These are phyloP conservation scores for Aschersonia sp. DNA, from an alignment of 2,329 filamentous ascomycete species.

Conservation along the genomic window DNA sequence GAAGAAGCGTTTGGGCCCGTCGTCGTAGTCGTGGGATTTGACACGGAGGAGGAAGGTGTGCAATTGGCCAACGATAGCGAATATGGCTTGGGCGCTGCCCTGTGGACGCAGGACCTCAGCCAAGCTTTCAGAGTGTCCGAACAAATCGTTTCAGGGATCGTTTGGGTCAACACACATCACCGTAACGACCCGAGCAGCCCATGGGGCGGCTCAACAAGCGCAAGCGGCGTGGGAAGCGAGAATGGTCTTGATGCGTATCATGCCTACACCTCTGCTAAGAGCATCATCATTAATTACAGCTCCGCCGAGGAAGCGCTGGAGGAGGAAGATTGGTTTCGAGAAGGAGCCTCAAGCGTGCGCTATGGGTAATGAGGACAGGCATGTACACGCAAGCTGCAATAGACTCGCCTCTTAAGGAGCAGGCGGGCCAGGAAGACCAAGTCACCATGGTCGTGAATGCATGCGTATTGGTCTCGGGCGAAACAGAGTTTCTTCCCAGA, in stretches of 20 bases:
- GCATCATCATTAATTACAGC: slow-evolving; percentile 57
- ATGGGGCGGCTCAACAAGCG: slow-evolving; percentile 12
- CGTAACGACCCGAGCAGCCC: slow-evolving; percentile 1
- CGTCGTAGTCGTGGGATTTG: slow-evolving; percentile 61
- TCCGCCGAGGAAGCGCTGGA: slow-evolving; percentile 33
- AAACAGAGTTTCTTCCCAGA: no score
- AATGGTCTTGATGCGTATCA: slow-evolving; percentile 53
- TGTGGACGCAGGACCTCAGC: slow-evolving; percentile 66
- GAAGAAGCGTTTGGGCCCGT: slow-evolving; percentile 80
- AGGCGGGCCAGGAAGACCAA: no score
- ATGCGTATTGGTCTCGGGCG: no score
- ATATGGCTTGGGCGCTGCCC: slow-evolving; percentile 63
- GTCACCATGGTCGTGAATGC: no score
- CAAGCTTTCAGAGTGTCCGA: slow-evolving; percentile 64
- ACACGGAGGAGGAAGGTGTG: slow-evolving; percentile 57
- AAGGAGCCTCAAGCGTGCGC: slow-evolving; percentile 35
- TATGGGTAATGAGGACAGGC: slow-evolving; percentile 11
- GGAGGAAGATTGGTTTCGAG: slow-evolving; percentile 55
- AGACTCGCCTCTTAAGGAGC: no score
- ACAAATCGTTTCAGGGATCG: slow-evolving; percentile 49
- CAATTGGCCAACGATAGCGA: slow-evolving; percentile 57
- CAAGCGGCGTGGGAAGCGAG: slow-evolving; percentile 57
- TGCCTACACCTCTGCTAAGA: slow-evolving; percentile 46
- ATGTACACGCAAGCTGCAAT: not conserved
- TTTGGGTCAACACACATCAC: slow-evolving; percentile 26